Conservation (phyloP, 352 stramenopile species). For the Blastocystis sp. region DNA sequence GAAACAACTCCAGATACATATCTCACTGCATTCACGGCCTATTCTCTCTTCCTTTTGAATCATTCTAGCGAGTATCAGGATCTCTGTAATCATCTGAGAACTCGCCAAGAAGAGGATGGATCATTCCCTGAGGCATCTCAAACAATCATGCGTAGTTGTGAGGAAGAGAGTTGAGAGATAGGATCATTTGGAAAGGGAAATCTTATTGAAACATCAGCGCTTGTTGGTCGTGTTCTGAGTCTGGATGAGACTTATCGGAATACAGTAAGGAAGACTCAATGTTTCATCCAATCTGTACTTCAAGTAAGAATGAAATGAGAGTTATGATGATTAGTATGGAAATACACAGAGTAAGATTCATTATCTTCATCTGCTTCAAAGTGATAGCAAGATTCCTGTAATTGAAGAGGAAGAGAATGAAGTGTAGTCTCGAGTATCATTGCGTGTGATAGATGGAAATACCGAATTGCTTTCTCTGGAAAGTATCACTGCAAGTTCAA, state of each 20-base stretch:
- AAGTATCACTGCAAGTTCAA: background rate
- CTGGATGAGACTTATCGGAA: background rate
- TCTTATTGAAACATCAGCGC: background rate
- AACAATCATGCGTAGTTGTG: background rate
- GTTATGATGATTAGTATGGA: background rate
- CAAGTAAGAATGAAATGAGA: background rate
- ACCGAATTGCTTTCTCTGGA: background rate
- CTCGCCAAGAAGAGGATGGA: background rate
- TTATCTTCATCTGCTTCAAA: conserved; percentile 14
- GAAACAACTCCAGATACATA: no score
- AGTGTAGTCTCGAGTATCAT: background rate
- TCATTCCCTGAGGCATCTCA: background rate
- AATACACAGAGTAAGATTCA: conserved; percentile 34
- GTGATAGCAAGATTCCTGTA: background rate
- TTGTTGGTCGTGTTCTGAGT: background rate
- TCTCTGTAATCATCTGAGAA: no score
- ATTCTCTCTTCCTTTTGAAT: no score
- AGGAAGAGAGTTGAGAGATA: background rate
- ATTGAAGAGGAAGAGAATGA: background rate
- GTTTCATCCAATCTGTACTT: background rate
- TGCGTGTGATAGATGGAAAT: background rate
- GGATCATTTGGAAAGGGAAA: background rate
- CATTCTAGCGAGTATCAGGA: no score
- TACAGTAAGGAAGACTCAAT: background rate
- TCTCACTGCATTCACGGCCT: no score